These are phyloP conservation scores for Lepiota venenata DNA, from an alignment of 768 basidiomycete species.

Conservation along the genomic window DNA sequence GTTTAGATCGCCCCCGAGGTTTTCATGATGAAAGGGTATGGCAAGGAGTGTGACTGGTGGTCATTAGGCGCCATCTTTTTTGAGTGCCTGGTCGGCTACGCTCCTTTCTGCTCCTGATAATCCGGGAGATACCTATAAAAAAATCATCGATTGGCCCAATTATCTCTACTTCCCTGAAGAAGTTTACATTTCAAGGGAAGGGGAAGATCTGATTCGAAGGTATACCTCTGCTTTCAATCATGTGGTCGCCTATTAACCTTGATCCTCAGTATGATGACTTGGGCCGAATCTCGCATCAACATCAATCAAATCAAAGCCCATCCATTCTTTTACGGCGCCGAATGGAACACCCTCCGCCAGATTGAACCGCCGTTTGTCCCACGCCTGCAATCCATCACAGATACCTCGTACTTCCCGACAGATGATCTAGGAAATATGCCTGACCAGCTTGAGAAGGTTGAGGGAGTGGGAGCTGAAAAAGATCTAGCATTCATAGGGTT, in stretches of 20 bases:
- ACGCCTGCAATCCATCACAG: conserved; percentile 85
- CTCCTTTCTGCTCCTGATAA: conserved; percentile 97
- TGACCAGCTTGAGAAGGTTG: conserved; percentile 55
- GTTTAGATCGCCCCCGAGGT: conserved; percentile 93
- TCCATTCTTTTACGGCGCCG: conserved; percentile 93
- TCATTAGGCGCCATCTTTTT: conserved; percentile 98
- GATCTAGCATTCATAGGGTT: conserved; percentile 68
- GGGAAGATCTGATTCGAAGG: conserved; percentile 87
- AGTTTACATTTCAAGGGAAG: conserved; percentile 88
- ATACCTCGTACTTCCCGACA: conserved; percentile 96
- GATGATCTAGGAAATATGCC: conserved; percentile 81
- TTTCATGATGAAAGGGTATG: conserved; percentile 95
- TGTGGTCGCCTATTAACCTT: neutral
- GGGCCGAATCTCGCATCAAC: conserved; percentile 68
- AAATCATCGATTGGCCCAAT: conserved; percentile 94
- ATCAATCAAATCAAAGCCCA: conserved; percentile 90
- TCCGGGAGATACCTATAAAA: conserved; percentile 96
- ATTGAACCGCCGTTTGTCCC: conserved; percentile 98
- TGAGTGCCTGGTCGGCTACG: conserved; percentile 96
- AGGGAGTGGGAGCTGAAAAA: conserved; percentile 62
- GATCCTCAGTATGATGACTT: conserved; percentile 75
- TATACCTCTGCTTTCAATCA: conserved; percentile 29
- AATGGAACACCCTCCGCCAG: conserved; percentile 87
- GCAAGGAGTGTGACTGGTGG: conserved; percentile 99
- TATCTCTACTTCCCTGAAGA: conserved; percentile 95